Percentiles rank a stretch among this genome's conserved stretches.
These are phyloP conservation scores for Sarocladiaceae sp. DNA, from an alignment of 2,329 filamentous ascomycete genomes.

Conservation along the genomic window DNA sequence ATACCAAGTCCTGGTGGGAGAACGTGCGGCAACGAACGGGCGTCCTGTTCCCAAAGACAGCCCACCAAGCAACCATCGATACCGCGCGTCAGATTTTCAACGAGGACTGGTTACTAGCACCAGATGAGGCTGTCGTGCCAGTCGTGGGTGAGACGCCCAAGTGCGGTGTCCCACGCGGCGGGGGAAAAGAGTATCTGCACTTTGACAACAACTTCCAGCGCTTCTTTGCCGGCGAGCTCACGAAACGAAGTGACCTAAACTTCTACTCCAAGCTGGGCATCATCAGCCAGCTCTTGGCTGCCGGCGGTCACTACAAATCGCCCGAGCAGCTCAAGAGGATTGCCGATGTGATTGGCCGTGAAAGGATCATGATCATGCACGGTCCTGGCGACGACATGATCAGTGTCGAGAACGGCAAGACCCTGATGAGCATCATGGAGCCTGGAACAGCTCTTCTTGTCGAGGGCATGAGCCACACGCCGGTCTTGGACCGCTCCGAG, in stretches of 20 bases:
- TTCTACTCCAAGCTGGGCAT: constrained; percentile 63
- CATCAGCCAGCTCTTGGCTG: constrained; percentile 70
- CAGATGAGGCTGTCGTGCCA: constrained; percentile 53
- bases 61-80: constrained; percentile 59
- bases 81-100: constrained; percentile 63
- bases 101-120: constrained; percentile 51
- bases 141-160: constrained; percentile 32
- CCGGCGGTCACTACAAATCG: constrained; percentile 73
- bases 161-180: constrained; percentile 23
- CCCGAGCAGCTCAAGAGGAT: constrained; percentile 57
- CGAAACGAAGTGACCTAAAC: constrained; percentile 57
- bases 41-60: constrained; percentile 62
- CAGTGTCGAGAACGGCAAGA: constrained; percentile 59
- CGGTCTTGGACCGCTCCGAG: constrained; percentile 61
- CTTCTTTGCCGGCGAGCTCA: constrained; percentile 72
- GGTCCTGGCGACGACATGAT: constrained; percentile 77
- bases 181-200: constrained; percentile 34
- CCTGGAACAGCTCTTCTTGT: constrained; percentile 57
- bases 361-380: constrained; percentile 71
- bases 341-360: constrained; percentile 62
- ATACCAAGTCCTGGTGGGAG: constrained; percentile 55
- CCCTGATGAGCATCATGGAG: constrained; percentile 57
- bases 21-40: constrained; percentile 53
- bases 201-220: constrained; percentile 77
- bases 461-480: constrained; percentile 70